Base-by-base conservation (phyloP, 192 early-diverging fungal genomes). In the Linnemannia hyalina region DNA sequence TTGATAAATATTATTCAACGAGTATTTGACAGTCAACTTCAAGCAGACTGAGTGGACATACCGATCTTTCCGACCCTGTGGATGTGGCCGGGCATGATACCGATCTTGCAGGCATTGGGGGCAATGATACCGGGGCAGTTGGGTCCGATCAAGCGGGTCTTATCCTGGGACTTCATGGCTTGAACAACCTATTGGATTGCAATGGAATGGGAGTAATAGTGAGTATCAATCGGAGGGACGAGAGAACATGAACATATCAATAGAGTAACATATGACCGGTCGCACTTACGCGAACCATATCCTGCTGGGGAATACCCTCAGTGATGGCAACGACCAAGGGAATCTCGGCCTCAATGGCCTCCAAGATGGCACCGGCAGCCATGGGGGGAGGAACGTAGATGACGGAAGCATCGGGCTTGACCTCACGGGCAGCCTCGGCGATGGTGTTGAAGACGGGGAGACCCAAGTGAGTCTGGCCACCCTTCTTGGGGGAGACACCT, bases 81-180 rank as follows among this genome's bases (percentile, higher is more conserved):
- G 89, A 99, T 99, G 90, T 98, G 97, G 74, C 97, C 99, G 40
- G 99, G 99, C 99, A 99, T 99, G 90, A 99, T 99, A 76, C 99
- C 99, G 73, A 99, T 99, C 94, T 99, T 99, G 94, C 99, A 99
- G 79, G 95, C 96, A 42, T 92, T 95, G 38, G 98, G 97, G 55
- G 95, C 95, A 90, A 99, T 99, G 90, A 99, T 98, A 80, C 99
- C 99, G 10, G 99, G 99, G 91, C 99, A 99, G 96, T 99, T 99
- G 87, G 99, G 99, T 68, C 99, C 99, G 68, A 99, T 95, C 68
- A 99, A 92, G 81, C 99, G 95, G 42, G 98, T 95, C 92, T 97
- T 98, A 88, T 90, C 89, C 91, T 99, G 99, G 70, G 95, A 89
- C 82, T 94, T 93, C 80, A 99, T 94, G 29, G 96, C 97, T 85